These are phyloP conservation scores for Apiospora hydei DNA, from an alignment of 2,329 filamentous ascomycete genomes.

Conservation along the genomic window DNA sequence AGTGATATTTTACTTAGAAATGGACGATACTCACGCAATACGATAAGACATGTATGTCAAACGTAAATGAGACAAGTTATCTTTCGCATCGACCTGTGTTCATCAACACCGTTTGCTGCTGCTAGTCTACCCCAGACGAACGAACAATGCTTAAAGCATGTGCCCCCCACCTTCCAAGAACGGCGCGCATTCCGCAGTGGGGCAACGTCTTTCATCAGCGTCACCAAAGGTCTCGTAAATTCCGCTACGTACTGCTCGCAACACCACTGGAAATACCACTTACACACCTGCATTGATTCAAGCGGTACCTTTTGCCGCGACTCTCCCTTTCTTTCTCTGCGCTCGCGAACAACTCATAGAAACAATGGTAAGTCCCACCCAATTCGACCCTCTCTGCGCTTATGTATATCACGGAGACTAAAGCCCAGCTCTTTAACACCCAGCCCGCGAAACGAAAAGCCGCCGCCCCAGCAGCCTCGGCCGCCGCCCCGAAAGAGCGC, in stretches of 20 bases:
- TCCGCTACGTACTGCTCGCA: background rate
- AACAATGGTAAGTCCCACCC: slow-evolving; percentile 2
- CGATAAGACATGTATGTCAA: too few relatives aligned
- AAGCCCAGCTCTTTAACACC: background rate
- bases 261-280: background rate
- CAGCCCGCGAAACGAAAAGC: slow-evolving; percentile 64
- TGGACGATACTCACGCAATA: too few relatives aligned
- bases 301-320: too few relatives aligned
- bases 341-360: background rate
- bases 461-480: slow-evolving; percentile 30
- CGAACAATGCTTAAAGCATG: background rate
- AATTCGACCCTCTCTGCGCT: background rate
- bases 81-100: background rate
- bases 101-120: background rate
- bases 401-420: background rate
- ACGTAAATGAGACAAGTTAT: background rate
- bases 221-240: background rate
- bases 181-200: slow-evolving; percentile 19
- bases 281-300: background rate
- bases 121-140: background rate
- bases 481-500: slow-evolving; percentile 54
- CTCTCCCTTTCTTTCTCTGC: background rate
- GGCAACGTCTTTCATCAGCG: background rate
- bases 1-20: too few relatives aligned
- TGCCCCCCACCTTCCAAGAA: slow-evolving; percentile 2